Evolutionary conservation across 2,329 filamentous ascomycete genomes (phyloP).

Genomic region (Trichoderma sp.): DNA sequence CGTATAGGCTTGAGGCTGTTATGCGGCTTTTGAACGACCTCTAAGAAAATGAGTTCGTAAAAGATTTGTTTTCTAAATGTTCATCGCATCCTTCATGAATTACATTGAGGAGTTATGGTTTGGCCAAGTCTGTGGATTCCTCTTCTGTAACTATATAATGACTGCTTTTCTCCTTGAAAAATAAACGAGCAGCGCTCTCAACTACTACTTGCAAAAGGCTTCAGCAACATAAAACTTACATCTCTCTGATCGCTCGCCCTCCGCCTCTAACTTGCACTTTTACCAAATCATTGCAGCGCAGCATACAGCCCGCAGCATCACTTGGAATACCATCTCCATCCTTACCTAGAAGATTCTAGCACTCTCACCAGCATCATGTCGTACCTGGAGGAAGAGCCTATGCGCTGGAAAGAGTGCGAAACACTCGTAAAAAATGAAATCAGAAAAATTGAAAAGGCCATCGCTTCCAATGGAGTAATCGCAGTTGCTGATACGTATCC

Average conservation of each 20-base stretch:
- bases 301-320: neutral
- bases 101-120: neutral
- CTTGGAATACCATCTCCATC: neutral
- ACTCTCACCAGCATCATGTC: neutral
- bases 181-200: neutral
- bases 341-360: neutral
- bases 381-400: neutral
- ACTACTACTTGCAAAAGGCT: neutral
- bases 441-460: neutral
- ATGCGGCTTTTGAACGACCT: slow-evolving; percentile 32
- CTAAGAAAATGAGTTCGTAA: neutral
- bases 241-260: neutral
- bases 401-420: neutral
- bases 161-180: neutral
- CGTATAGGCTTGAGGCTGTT: slow-evolving; percentile 35
- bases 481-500: neutral
- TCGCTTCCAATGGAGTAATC: neutral
- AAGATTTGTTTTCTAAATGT: neutral
- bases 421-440: rapidly evolving
- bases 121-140: neutral
- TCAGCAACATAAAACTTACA: neutral
- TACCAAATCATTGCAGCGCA: neutral
- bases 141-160: neutral
- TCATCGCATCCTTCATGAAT: neutral
- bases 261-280: neutral